phyloP scores from a whole-genome alignment of 495 filamentous ascomycete species.

The Neurospora sp. region DNA sequence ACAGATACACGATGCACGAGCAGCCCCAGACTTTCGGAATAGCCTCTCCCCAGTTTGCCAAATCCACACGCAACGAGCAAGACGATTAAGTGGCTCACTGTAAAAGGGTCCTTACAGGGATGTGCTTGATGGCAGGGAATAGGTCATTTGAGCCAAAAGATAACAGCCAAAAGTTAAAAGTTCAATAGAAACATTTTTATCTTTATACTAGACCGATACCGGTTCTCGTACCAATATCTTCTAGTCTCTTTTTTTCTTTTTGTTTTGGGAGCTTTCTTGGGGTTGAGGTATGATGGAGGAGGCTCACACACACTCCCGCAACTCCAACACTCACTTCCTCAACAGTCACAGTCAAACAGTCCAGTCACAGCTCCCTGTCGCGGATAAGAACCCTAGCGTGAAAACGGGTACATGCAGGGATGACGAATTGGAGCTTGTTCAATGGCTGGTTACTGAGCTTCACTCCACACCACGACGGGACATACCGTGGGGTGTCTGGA shows the following conservation, averaged over 20 bases:
- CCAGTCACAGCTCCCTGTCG: background rate
- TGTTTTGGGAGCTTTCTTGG: background rate
- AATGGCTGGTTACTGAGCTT: background rate
- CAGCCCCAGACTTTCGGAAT: background rate
- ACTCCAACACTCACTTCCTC: background rate
- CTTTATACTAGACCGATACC: background rate
- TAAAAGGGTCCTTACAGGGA: background rate
- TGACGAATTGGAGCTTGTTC: conserved; percentile 5
- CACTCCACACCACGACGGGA: background rate
- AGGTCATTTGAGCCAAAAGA: background rate
- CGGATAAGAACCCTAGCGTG: background rate
- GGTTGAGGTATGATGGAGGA: background rate
- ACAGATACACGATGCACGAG: background rate
- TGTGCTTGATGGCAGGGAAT: background rate
- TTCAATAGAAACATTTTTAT: background rate
- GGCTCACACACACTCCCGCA: background rate
- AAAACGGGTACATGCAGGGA: background rate
- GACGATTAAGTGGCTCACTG: background rate
- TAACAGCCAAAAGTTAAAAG: background rate
- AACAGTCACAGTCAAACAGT: background rate
- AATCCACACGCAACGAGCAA: background rate
- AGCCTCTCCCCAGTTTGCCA: background rate
- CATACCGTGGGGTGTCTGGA: background rate
- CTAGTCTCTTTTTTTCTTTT: background rate
- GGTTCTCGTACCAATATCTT: background rate